A percentile compares a stretch with the other conserved stretches of the same genome.
Conservation (phyloP, 768 basidiomycete genomes). For the Scleroderma citrinum region DNA sequence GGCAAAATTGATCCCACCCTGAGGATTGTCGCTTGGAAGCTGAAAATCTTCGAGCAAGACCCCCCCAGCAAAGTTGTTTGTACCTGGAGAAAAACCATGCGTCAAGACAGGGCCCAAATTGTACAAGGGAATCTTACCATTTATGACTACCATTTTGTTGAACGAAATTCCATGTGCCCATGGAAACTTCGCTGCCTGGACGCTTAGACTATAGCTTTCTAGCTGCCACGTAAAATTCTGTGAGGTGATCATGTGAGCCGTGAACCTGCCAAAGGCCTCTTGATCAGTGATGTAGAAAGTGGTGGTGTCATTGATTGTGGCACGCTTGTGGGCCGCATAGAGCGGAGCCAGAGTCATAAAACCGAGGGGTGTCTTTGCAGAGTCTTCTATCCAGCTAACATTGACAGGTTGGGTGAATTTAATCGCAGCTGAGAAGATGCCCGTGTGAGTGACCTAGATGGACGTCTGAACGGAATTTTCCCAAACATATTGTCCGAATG, state of each 20-base stretch:
- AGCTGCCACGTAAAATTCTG: conserved; percentile 66
- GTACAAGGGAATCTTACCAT: conserved; percentile 31
- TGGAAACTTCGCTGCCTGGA: conserved; percentile 65
- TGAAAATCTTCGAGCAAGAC: conserved; percentile 52
- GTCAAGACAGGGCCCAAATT: neutral
- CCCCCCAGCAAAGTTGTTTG: conserved; percentile 55
- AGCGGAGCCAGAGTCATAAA: conserved; percentile 44
- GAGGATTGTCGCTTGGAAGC: conserved; percentile 60
- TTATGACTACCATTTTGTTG: conserved; percentile 52
- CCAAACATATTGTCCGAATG: neutral
- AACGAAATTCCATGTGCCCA: conserved; percentile 60
- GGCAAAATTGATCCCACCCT: conserved; percentile 61
- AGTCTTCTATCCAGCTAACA: conserved; percentile 53
- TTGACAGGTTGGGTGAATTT: conserved; percentile 51
- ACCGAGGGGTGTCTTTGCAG: conserved; percentile 47
- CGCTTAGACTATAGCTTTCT: conserved; percentile 47
- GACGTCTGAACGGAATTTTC: neutral
- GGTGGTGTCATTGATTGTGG: conserved; percentile 55
- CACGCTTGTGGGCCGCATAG: conserved; percentile 48
- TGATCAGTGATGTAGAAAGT: conserved; percentile 52
- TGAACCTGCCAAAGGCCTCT: conserved; percentile 56
- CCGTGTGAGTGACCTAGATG: conserved; percentile 56
- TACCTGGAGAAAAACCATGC: conserved; percentile 32
- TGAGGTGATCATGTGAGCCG: conserved; percentile 57
- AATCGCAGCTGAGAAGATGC: conserved; percentile 59